Evolutionary conservation across 768 basidiomycete genomes (phyloP), one percentile per base, ranked within the genome.

Genomic region (Leccinum uliginosum): DNA sequence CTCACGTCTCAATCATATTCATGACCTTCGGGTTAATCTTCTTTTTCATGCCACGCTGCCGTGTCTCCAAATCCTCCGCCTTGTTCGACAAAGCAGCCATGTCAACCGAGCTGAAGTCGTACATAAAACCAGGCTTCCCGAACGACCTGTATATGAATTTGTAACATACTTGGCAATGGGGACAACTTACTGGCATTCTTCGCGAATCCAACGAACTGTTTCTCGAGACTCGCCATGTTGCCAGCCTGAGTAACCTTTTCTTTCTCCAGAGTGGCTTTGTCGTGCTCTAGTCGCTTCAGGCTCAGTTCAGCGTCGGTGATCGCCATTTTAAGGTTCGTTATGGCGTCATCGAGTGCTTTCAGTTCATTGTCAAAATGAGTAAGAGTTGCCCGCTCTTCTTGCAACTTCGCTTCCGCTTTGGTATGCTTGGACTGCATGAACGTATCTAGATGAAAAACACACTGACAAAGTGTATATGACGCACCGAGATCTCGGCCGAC

Each of bases 21-120:
- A 97, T 85, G 47, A 93, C 94, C 71, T 96, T 97, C 3, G 87
- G 87, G 64, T 99, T 98, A 65, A 98, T 80, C 71, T 95, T 97
- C 76, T 93, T 93, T 76, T 93, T 95, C 85, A 93, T 86, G 21
- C 86, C 85, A 64, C 87, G 87, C 68, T 92, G 92, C 47, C 84
- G 78, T 19, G 82, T 76, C 62, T 91, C 86, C 11, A 98, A 78
- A 63, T 93, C 89, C 8, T 77, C 74, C 24, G 86, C 87, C 67
- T 86, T 87, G 43, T 83, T 76, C 47, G 80, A 75, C 60, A 90
- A 73, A 50, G 77, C 73, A 2, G 54, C 71, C 19, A 93, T 80
- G 65, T 97, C 83, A 53, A 83, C 74, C 3, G 77, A 74, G 3
- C 71, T 66, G 68, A 97, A 98, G 68, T 97, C 89, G 67, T 93